Base-by-base conservation (phyloP, 169 alveolate species). In the Plasmodium billcollinsi region DNA sequence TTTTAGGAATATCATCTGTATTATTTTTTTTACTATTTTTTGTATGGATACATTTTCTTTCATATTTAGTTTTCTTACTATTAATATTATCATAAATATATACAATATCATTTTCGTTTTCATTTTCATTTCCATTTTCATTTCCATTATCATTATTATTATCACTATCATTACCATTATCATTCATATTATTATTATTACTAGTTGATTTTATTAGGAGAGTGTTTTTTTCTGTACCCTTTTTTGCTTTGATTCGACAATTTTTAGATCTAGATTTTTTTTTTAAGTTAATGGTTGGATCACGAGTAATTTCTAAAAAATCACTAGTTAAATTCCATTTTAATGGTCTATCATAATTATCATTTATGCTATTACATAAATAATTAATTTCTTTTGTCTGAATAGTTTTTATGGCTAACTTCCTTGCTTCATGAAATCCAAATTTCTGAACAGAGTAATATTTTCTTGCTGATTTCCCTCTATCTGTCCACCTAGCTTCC, bases 401-500 rank as follows among this genome's bases (percentile, higher is more conserved):
- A 8, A 94, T 90, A 43, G 95, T 92, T 63, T 94, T 94, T 20
- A 94, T 94, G 21, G 96, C 96, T 61, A 94, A 88, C 74, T 92
- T 76, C 24, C 96, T 52, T 8, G 96, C 96, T 88, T 94, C 96
- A 74, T 94, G 95, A 76, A 94, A 94, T 2, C 96, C 96, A 63
- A 94, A 94, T 14, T 94, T 91, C 47, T 94, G 95, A 21, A 94
- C 96, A 20, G 96, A 94, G 58, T 92, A 94, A 67, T 94, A 94
- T 33, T 94, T 65, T 56, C 93, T 93, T 90, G 93, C 93, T 9
- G 95, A 89, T 91, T 94, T 94, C 45, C 95, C 74, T 69, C 93
- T 92, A 52, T 94, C 95, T 8, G 93, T 74, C 96, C 96, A 94
- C 18, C 95, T 94, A 26, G 96, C 96, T 39, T 92, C 96, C 96